Base-by-base conservation (phyloP, 2,329 filamentous ascomycete species). In the Tothia fuscella region DNA sequence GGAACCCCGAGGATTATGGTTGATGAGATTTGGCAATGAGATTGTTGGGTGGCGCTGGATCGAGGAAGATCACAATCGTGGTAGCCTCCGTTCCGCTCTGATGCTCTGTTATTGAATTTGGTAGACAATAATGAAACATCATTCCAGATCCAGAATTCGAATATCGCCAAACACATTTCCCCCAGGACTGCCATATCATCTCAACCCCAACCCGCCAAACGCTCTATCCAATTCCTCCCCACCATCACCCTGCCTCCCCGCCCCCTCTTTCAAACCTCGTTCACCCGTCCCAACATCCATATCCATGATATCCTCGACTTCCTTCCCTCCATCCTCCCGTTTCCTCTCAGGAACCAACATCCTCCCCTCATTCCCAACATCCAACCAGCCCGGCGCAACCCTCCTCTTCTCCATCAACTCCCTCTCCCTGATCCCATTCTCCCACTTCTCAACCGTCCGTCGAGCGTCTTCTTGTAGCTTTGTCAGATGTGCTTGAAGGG, bases 321-420 rank as follows among this genome's bases (percentile, higher is more conserved):
- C 52, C 68, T 74, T 76, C n/a, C 63, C 61, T 2, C 76, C 78
- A 38, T 74, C 68, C 9, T 49, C 52, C 9, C 74, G 66, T 41
- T 44, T 24, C 20, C 51, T 41, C 39, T 49, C 45, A 17, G 83
- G 83, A 60, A 82, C 72, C 39, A 89, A 58, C 36, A 89, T 62
- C 41, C 76, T 66, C 14, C 60, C 58, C 38, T 74, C 72, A 42
- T 84, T 78, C 22, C 31, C 42, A 20, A 51, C 80, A 52, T 89
- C 83, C 51, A 89, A 62, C 80, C 82, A 91, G 1, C 84, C 83
- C 0, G 83, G 84, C 9, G 84, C 84, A 14, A 87, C 72, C 42
- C 82, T 67, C 49, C 85, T 68, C 70, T 87, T 89, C 72, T 88
- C 82, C 4, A 80, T 80, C 47, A 88, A 64, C 48, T 88, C 82